Evolutionary conservation across 2,329 filamentous ascomycete species (phyloP).

Genomic region (Aspergillus udagawae): DNA sequence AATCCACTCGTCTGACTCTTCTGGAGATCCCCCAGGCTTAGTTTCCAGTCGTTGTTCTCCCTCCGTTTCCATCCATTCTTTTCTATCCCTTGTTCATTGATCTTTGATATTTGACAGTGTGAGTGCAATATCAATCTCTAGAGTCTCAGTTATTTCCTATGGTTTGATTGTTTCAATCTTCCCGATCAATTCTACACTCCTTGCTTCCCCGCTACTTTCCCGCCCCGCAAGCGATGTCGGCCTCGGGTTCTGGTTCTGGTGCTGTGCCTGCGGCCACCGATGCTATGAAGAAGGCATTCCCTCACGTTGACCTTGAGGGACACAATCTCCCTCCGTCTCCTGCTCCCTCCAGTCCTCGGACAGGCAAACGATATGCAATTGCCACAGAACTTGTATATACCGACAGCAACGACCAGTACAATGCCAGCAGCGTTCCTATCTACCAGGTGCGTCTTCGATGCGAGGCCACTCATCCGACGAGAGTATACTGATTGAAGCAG

Average conservation of each 20-base stretch:
- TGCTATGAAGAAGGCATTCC: constrained; percentile 48
- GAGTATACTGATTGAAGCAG: constrained; percentile 30
- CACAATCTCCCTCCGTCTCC: constrained; percentile 87
- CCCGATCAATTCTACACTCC: not conserved
- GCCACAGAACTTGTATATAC: constrained; percentile 97
- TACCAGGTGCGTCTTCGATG: constrained; percentile 62
- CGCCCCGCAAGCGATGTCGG: constrained; percentile 39
- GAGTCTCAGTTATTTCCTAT: not conserved
- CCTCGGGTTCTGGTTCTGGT: constrained; percentile 26
- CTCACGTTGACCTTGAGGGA: constrained; percentile 72
- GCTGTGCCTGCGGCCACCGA: constrained; percentile 14
- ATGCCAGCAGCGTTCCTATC: constrained; percentile 91
- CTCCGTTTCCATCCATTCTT: not conserved
- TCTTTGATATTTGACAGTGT: constrained; percentile 2
- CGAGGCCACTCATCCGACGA: too few relatives aligned
- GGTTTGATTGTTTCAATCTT: not conserved
- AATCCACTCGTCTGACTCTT: not conserved
- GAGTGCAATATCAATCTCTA: not conserved
- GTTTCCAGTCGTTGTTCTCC: not conserved
- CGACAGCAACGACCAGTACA: constrained; percentile 94
- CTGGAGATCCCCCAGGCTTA: not conserved
- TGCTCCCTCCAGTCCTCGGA: constrained; percentile 83
- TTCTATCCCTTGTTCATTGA: not conserved
- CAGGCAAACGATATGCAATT: constrained; percentile 83
- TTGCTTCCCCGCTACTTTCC: constrained; percentile 16